phyloP scores from a whole-genome alignment of 2,329 filamentous ascomycete genomes.

The Xylariaceae sp. region DNA sequence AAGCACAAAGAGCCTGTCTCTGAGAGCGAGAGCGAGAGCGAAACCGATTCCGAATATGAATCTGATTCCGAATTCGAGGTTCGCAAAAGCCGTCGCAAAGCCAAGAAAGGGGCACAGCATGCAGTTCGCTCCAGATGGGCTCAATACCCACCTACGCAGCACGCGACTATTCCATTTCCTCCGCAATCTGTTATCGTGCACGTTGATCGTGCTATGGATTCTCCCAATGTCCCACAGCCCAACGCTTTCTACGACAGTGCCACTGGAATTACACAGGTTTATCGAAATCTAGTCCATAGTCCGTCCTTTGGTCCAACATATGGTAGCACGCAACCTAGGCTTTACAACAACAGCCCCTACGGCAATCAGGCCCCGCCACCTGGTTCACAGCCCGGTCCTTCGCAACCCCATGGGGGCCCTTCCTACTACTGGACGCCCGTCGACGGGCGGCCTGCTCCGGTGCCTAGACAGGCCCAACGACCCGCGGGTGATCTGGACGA shows the following conservation, averaged over 20 bases:
- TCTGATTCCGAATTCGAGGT: conserved; percentile 12
- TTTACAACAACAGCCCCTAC: conserved; percentile 42
- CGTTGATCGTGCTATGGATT: conserved; percentile 52
- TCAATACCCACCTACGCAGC: conserved; percentile 25
- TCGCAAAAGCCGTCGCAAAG: conserved; percentile 8
- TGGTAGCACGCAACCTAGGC: conserved; percentile 43
- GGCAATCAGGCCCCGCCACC: conserved; percentile 15
- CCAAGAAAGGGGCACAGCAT: conserved; percentile 9
- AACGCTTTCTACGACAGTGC: conserved; percentile 56
- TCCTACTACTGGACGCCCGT: conserved; percentile 38
- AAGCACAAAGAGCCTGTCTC: conserved; percentile 12
- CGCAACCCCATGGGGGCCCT: conserved; percentile 40
- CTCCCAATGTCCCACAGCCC: conserved; percentile 47
- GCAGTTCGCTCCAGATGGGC: conserved; percentile 6
- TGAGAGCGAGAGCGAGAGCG: not conserved
- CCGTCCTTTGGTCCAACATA: conserved; percentile 41
- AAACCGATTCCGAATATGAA: conserved; percentile 12
- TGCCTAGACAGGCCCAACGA: not conserved
- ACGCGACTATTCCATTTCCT: conserved; percentile 44
- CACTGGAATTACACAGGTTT: conserved; percentile 50
- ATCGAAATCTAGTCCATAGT: conserved; percentile 29
- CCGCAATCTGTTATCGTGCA: conserved; percentile 46
- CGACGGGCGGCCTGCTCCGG: conserved; percentile 13
- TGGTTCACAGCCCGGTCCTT: conserved; percentile 39
- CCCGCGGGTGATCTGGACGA: conserved; percentile 4